Conservation (phyloP, 78 protist genomes). For the slime mould (Dictyostelium discoideum) region DNA sequence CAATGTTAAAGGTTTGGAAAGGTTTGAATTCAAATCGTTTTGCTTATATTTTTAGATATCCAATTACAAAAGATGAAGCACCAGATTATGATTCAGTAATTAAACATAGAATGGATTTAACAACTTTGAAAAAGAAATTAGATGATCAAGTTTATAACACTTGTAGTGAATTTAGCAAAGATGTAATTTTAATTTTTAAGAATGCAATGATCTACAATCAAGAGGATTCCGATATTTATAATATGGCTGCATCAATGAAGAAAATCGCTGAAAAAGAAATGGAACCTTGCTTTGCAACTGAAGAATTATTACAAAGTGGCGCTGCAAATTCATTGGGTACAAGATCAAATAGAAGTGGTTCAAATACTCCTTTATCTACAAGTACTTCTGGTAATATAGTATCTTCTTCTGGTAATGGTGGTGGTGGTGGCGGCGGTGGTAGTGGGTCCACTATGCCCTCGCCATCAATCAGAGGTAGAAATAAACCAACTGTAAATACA, state of each 20-base stretch:
- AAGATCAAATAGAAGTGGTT: not conserved
- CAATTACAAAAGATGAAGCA: slow-evolving; percentile 76
- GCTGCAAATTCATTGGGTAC: not conserved
- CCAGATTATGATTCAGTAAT: slow-evolving; percentile 77
- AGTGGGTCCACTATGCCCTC: not conserved
- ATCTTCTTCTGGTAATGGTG: not conserved
- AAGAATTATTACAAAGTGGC: not conserved
- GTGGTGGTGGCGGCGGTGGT: not conserved
- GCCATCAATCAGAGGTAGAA: slow-evolving; percentile 40
- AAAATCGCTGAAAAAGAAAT: slow-evolving; percentile 74
- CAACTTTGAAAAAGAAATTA: slow-evolving; percentile 44
- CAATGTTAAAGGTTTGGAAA: slow-evolving; percentile 41
- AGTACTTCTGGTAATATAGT: not conserved
- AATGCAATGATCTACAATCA: slow-evolving; percentile 75
- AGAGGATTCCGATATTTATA: slow-evolving; percentile 65
- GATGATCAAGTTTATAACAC: slow-evolving; percentile 50
- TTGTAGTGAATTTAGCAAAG: slow-evolving; percentile 44
- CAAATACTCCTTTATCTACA: not conserved
- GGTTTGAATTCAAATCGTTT: not conserved
- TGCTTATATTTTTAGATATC: slow-evolving; percentile 55
- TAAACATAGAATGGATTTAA: slow-evolving; percentile 74
- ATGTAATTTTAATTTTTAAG: slow-evolving; percentile 44
- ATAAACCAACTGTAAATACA: not conserved
- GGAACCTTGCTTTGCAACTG: slow-evolving; percentile 31
- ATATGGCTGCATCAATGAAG: slow-evolving; percentile 34